Evolutionary conservation across 305 asterid genomes (phyloP).

Genomic region (Fraxinus velutina): DNA sequence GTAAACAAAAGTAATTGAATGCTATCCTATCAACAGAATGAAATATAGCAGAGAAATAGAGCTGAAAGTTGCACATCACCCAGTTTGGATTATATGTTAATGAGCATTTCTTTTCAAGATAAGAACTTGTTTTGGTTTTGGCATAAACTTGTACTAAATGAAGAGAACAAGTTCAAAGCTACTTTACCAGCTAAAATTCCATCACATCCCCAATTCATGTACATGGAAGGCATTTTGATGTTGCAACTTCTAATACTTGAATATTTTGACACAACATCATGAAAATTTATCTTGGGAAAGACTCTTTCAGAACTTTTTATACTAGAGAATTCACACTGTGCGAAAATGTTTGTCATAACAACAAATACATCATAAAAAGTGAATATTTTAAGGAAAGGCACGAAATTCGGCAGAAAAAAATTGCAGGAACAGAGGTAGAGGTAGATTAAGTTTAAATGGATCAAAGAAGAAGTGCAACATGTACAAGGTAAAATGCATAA

Average conservation of each 20-base stretch:
- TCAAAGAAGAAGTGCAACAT: background rate
- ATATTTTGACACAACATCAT: background rate
- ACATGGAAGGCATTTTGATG: background rate
- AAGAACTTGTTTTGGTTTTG: background rate
- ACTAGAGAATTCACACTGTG: background rate
- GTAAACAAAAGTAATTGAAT: background rate
- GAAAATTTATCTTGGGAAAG: background rate
- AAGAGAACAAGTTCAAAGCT: background rate
- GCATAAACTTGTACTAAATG: background rate
- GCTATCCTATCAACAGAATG: background rate
- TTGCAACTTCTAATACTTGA: background rate
- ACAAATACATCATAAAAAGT: background rate
- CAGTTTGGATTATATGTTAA: background rate
- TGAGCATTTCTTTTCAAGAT: background rate
- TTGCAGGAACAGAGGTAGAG: background rate
- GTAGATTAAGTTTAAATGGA: background rate
- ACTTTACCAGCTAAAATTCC: background rate
- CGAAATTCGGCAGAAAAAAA: background rate
- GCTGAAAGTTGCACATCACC: background rate
- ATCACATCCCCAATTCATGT: background rate
- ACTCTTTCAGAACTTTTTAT: background rate
- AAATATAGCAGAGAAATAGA: background rate
- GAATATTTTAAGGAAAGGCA: background rate
- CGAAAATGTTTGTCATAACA: background rate
- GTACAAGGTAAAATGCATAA: background rate